Base-by-base conservation (phyloP, 441 rosid genomes). In the Pelargonium cotyledonis region DNA sequence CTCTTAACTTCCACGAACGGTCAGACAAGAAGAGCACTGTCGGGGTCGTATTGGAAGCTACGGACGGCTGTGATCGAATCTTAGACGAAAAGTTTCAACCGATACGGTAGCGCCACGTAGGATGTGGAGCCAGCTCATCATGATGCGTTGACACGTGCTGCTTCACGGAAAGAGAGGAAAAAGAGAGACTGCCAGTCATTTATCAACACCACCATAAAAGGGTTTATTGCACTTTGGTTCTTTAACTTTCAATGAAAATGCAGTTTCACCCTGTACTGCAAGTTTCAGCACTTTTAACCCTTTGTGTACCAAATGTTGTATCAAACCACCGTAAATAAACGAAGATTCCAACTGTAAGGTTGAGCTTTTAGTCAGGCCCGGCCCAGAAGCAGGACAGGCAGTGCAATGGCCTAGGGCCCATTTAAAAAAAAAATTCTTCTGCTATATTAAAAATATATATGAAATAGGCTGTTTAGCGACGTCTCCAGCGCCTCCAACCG, bases 51-150 rank as follows among this genome's bases (percentile, higher is more conserved):
- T 38, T 65, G 61, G 72, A 81, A 77, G 70, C 15, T 46, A 75
- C 72, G 79, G 85, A 85, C 92, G 97, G 88, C 73, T 67, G 63
- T 2, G 89, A 86, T 86, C 77, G 65, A 71, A 76, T 78, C 67
- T 63, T 70, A 10, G 72, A 26, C 47, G 75, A 58, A 65, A 0
- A 43, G 68, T 38, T 21, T 53, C 76, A 12, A 68, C 88, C 82
- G 26, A 41, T 84, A n/a, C 1, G 0, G 1, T 1, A 0, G n/a
- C 0, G 74, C 77, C 93, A 84, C 90, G 91, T 84, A 67, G 71
- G 4, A 4, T 1, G 1, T 51, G 11, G 19, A 38, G 65, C 83
- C 87, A 79, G 82, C 85, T 84, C 84, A 73, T 73, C 73, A 72
- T 73, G 78, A 70, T 77, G 70, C 77, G 76, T 58, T 71, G 82